These are phyloP conservation scores for Hypoxylon sp. DNA, from an alignment of 2,329 filamentous ascomycete genomes.

Conservation along the genomic window DNA sequence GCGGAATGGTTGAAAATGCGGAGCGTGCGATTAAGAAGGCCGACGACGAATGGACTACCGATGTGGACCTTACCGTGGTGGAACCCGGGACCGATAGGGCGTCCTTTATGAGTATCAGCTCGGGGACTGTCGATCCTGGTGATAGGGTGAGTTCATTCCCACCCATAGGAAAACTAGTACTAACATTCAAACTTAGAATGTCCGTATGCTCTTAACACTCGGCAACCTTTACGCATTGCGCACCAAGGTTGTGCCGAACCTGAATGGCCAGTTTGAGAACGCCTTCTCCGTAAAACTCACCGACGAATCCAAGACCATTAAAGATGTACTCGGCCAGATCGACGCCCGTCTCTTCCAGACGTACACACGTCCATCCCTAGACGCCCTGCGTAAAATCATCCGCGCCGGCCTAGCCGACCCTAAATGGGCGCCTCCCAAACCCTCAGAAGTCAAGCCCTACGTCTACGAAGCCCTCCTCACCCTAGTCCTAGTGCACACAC, in stretches of 20 bases:
- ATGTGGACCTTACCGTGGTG: slow-evolving; percentile 61
- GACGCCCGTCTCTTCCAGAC: slow-evolving; percentile 92
- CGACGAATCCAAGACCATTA: slow-evolving; percentile 92
- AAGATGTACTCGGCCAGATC: slow-evolving; percentile 91
- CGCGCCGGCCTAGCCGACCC: slow-evolving; percentile 78
- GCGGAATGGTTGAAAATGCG: slow-evolving; percentile 97
- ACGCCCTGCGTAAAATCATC: slow-evolving; percentile 78
- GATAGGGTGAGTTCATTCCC: slow-evolving; percentile 65
- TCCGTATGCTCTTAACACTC: slow-evolving; percentile 93
- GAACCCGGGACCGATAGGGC: slow-evolving; percentile 52
- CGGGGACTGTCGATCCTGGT: slow-evolving; percentile 67
- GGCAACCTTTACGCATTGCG: slow-evolving; percentile 91
- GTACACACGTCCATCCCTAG: slow-evolving; percentile 85
- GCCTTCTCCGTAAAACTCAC: slow-evolving; percentile 94
- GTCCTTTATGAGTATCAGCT: slow-evolving; percentile 57
- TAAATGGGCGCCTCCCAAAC: slow-evolving; percentile 79
- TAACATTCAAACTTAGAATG: slow-evolving; percentile 71
- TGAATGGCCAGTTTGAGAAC: slow-evolving; percentile 94
- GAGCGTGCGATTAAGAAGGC: slow-evolving; percentile 78
- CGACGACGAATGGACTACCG: slow-evolving; percentile 73
- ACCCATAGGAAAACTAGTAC: slow-evolving; percentile 20
- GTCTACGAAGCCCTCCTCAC: slow-evolving; percentile 88
- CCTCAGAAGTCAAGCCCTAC: slow-evolving; percentile 85
- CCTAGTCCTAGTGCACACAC: slow-evolving; percentile 92
- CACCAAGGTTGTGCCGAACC: slow-evolving; percentile 83